Conservation (phyloP, 257 asterid genomes). For the Solanum gandarillasii region DNA sequence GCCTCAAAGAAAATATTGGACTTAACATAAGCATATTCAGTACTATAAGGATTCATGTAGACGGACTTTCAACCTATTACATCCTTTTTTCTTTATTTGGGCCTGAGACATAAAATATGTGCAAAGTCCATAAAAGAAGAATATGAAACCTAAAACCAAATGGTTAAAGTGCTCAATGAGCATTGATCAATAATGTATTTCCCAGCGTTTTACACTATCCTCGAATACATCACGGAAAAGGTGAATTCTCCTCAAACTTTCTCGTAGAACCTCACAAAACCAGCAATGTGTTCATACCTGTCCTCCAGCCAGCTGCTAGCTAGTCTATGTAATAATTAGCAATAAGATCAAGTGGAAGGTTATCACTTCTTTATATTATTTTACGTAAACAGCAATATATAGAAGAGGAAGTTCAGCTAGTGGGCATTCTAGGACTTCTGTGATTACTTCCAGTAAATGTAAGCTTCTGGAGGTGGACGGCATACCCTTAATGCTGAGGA, state of each 20-base stretch:
- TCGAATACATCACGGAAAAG: not conserved
- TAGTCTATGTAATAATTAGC: not conserved
- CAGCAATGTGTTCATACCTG: not conserved
- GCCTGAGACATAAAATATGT: not conserved
- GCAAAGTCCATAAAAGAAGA: not conserved
- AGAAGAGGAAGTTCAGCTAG: not conserved
- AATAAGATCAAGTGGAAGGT: not conserved
- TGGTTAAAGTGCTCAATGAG: not conserved
- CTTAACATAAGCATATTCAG: not conserved
- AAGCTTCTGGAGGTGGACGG: not conserved
- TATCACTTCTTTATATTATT: not conserved
- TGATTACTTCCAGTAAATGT: not conserved
- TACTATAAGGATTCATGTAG: not conserved
- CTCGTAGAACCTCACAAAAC: not conserved
- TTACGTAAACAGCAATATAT: not conserved
- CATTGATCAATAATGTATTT: not conserved
- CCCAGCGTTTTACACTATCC: not conserved
- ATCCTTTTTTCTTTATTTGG: not conserved
- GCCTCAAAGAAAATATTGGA: not conserved
- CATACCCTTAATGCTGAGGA: not conserved
- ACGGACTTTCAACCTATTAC: not conserved
- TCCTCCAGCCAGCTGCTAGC: not conserved
- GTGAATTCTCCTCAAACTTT: not conserved
- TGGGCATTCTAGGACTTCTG: not conserved
- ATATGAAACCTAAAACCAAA: not conserved